phyloP scores from a whole-genome alignment of 345 rosid species.

The Citrus sinensis region DNA sequence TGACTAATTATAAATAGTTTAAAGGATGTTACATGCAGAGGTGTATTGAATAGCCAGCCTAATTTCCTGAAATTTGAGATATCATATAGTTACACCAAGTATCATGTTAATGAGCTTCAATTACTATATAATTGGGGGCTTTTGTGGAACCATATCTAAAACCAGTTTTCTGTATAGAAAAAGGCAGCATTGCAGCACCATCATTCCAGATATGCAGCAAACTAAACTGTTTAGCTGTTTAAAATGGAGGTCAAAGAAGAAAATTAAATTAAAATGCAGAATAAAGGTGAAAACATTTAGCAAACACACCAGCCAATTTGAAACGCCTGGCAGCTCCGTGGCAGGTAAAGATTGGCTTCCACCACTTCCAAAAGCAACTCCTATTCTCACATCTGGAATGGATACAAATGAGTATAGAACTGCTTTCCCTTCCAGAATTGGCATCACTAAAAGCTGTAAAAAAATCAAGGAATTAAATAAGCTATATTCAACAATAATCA shows the following conservation, averaged over 20 bases:
- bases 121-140: neutral
- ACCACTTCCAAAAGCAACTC: constrained; percentile 96
- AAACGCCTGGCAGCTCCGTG: constrained; percentile 93
- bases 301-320: constrained; percentile 91
- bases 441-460: constrained; percentile 81
- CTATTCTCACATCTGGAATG: constrained; percentile 77
- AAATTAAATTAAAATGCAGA: neutral
- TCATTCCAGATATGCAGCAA: neutral
- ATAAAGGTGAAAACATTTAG: neutral
- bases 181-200: neutral
- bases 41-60: neutral
- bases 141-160: neutral
- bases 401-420: constrained; percentile 79
- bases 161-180: neutral
- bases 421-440: constrained; percentile 81
- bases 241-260: neutral
- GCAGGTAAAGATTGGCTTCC: constrained; percentile 94
- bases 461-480: constrained; percentile 11
- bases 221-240: neutral
- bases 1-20: neutral
- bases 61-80: neutral
- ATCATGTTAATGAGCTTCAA: neutral
- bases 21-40: neutral
- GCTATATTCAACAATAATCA: neutral
- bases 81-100: neutral